Conservation (phyloP, 345 rosid species). For the Fremontodendron californicum region DNA sequence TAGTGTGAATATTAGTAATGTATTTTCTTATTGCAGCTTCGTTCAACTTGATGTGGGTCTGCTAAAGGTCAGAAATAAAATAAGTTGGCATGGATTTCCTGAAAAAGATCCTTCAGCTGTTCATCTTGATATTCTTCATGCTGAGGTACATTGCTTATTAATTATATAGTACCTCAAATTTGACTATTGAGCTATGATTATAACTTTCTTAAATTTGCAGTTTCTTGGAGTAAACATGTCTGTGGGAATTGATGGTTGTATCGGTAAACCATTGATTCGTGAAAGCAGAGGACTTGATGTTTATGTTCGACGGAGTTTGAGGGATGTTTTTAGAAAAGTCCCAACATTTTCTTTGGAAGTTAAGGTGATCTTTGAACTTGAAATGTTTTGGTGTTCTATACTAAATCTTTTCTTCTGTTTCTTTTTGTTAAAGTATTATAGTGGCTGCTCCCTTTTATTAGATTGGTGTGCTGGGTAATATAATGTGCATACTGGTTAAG, state of each 20-base stretch:
- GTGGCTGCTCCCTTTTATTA: neutral
- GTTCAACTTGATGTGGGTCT: constrained; percentile 94
- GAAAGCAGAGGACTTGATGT: constrained; percentile 88
- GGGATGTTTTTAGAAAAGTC: constrained; percentile 91
- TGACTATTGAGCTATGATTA: constrained; percentile 13
- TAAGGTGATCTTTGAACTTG: constrained; percentile 48
- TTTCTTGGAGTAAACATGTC: constrained; percentile 92
- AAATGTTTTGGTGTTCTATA: neutral
- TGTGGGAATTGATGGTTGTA: constrained; percentile 72
- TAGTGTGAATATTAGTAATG: constrained; percentile 12
- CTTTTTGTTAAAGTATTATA: neutral
- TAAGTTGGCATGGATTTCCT: constrained; percentile 87
- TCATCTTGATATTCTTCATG: constrained; percentile 88
- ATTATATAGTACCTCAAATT: constrained; percentile 13
- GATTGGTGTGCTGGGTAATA: neutral
- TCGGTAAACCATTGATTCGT: constrained; percentile 85
- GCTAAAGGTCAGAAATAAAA: constrained; percentile 79
- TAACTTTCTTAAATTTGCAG: constrained; percentile 40
- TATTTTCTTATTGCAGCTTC: constrained; percentile 51
- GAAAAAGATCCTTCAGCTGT: constrained; percentile 91
- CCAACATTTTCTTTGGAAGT: constrained; percentile 87
- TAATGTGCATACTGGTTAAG: neutral
- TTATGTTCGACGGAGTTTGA: constrained; percentile 80
- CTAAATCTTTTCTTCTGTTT: neutral
- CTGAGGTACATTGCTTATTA: constrained; percentile 57